These are phyloP conservation scores for Meyerozyma athensensis DNA, from an alignment of 1,139 yeast species.

Conservation along the genomic window DNA sequence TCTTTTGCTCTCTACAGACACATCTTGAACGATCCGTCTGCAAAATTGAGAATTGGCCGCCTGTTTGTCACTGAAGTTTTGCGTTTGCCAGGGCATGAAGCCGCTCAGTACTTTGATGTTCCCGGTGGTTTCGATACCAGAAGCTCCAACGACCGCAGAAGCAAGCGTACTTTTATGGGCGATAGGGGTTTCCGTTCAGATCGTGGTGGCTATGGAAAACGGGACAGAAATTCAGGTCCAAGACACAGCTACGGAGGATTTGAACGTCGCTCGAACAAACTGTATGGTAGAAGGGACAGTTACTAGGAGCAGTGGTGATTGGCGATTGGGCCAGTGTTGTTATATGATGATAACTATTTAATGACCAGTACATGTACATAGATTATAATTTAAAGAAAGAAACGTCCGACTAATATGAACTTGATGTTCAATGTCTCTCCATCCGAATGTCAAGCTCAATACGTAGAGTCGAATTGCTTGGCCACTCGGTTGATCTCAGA, in stretches of 20 bases:
- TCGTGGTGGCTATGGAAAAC: background rate
- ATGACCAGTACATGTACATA: too few species aligned
- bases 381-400: too few species aligned
- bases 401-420: too few species aligned
- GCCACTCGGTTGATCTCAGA: background rate
- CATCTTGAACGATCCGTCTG: slow-evolving; percentile 13
- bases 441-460: too few species aligned
- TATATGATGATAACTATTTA: too few species aligned
- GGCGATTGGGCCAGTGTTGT: too few species aligned
- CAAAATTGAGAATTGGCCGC: slow-evolving; percentile 12
- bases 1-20: slow-evolving; percentile 13
- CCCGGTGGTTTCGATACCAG: slow-evolving; percentile 17
- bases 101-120: slow-evolving; percentile 18
- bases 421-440: too few species aligned
- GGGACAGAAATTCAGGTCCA: too few species aligned
- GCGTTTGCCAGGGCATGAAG: slow-evolving; percentile 10
- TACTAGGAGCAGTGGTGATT: too few species aligned
- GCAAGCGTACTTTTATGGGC: slow-evolving; percentile 11
- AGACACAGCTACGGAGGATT: too few species aligned
- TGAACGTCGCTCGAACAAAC: too few species aligned
- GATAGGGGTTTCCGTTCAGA: slow-evolving; percentile 1
- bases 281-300: too few species aligned
- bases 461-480: background rate
- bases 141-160: slow-evolving; percentile 12
- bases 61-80: slow-evolving; percentile 10